These are phyloP conservation scores for Yamadazyma buinensis DNA, from an alignment of 1,139 yeast species.

Conservation along the genomic window DNA sequence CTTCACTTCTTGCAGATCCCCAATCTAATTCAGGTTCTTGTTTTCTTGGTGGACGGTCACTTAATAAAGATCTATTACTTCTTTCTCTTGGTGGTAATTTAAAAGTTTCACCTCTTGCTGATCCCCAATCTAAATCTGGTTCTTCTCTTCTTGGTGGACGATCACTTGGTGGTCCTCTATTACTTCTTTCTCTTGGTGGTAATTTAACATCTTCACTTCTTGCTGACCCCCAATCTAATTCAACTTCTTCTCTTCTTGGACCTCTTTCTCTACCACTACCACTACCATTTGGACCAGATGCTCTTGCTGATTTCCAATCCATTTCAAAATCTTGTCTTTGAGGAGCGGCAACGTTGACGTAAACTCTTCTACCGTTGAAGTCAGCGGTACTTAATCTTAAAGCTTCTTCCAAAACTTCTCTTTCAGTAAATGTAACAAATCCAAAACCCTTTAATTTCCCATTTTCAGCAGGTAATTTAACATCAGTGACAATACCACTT, in stretches of 20 bases:
- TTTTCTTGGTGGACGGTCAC: constrained; percentile 10
- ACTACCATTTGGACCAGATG: constrained; percentile 28
- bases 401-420: constrained; percentile 67
- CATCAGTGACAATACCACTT: constrained; percentile 48
- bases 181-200: constrained; percentile 24
- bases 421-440: constrained; percentile 71
- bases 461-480: constrained; percentile 69
- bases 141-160: constrained; percentile 44
- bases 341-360: constrained; percentile 89
- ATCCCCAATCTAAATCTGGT: constrained; percentile 58
- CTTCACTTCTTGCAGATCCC: constrained; percentile 49
- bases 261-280: constrained; percentile 22
- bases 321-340: constrained; percentile 50
- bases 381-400: constrained; percentile 60
- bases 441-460: constrained; percentile 82
- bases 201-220: constrained; percentile 25
- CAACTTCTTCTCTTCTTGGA: constrained; percentile 34
- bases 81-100: constrained; percentile 40
- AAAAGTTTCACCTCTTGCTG: constrained; percentile 31
- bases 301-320: constrained; percentile 46
- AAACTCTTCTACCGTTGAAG: constrained; percentile 73
- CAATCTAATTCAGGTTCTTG: constrained; percentile 52
- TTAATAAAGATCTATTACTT: constrained; percentile 27
- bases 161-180: constrained; percentile 28
- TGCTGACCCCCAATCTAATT: constrained; percentile 55